These are phyloP conservation scores for Aaosphaeria pasadenensis DNA, from an alignment of 2,329 filamentous ascomycete genomes.

Conservation along the genomic window DNA sequence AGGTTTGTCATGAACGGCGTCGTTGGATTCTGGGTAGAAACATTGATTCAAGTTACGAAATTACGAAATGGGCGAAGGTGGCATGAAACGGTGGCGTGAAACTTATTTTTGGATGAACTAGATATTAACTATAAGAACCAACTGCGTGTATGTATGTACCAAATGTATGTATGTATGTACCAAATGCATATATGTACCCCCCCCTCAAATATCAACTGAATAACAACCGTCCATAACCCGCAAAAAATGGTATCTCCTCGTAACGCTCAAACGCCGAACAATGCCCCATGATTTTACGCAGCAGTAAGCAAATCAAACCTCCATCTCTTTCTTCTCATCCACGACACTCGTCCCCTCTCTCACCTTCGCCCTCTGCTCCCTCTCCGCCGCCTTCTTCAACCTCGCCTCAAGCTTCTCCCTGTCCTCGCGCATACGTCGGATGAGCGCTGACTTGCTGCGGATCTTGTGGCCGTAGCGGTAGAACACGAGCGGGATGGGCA, in stretches of 20 bases:
- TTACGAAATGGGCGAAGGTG: constrained; percentile 1
- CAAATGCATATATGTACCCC: too few relatives aligned
- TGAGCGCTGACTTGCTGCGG: constrained; percentile 54
- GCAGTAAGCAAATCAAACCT: background rate
- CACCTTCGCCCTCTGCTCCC: constrained; percentile 40
- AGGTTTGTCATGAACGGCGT: constrained; percentile 42
- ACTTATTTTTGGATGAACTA: background rate
- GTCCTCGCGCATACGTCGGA: constrained; percentile 46
- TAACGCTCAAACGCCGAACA: background rate
- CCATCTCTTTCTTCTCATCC: constrained; percentile 1
- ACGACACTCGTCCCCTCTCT: background rate
- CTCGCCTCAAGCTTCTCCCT: constrained; percentile 40
- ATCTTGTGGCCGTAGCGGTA: constrained; percentile 62
- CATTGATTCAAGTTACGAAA: constrained; percentile 36
- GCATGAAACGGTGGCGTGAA: background rate
- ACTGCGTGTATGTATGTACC: too few relatives aligned
- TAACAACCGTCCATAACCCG: too few relatives aligned
- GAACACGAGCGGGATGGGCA: constrained; percentile 79
- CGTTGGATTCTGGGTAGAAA: constrained; percentile 42
- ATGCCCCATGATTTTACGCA: background rate
- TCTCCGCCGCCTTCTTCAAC: constrained; percentile 36
- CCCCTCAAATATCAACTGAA: too few relatives aligned
- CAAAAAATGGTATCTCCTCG: background rate
- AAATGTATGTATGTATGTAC: too few relatives aligned
- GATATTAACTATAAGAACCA: too few relatives aligned